phyloP scores from a whole-genome alignment of 116 monocot species.

The Dioscorea cayenensis region DNA sequence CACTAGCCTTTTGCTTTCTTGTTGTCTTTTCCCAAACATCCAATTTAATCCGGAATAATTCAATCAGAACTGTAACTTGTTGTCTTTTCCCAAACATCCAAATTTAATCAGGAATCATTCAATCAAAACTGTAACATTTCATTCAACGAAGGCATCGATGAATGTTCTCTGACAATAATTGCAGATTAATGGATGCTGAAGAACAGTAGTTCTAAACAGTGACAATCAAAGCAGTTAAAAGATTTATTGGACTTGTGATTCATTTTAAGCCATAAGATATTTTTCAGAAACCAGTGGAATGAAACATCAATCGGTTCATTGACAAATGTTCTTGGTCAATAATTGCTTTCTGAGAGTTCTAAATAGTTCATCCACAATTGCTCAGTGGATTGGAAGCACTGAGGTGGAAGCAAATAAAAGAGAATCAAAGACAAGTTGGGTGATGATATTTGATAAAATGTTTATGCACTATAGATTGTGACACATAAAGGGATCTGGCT shows the following conservation, averaged over 20 bases:
- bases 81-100: too few relatives aligned
- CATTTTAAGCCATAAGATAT: too few relatives aligned
- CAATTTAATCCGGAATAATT: not conserved
- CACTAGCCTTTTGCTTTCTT: not conserved
- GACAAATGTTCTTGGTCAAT: not conserved
- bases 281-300: too few relatives aligned
- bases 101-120: too few relatives aligned
- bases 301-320: not conserved
- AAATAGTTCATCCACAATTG: not conserved
- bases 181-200: too few relatives aligned
- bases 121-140: too few relatives aligned
- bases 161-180: too few relatives aligned
- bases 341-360: not conserved
- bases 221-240: too few relatives aligned
- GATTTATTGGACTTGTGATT: too few relatives aligned
- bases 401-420: conserved; percentile 1
- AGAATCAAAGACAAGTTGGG: not conserved
- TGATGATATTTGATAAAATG: not conserved
- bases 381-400: not conserved
- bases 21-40: not conserved
- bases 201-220: too few relatives aligned
- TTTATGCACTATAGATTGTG: not conserved
- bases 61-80: too few relatives aligned
- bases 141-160: too few relatives aligned
- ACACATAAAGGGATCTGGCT: not conserved